Percentiles rank a stretch among this genome's conserved stretches.
phyloP scores from a whole-genome alignment of 148 eudicot species.

The Polygonum aviculare region DNA sequence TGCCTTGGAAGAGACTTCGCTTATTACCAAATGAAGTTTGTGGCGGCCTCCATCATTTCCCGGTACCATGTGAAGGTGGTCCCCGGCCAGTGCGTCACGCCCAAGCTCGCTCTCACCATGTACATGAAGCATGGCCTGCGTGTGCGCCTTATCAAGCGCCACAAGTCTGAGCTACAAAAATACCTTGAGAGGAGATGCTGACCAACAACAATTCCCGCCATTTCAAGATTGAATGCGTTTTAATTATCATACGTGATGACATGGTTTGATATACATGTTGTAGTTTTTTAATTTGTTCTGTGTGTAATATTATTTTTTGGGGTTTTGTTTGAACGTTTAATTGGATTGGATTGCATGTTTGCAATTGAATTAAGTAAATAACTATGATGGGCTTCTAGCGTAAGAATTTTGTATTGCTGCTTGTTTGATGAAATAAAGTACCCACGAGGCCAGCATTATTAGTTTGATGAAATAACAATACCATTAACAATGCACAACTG shows the following conservation, averaged over 20 bases:
- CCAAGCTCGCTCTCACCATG: constrained; percentile 94
- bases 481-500: no score
- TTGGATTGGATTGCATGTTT: no score
- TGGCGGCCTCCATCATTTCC: constrained; percentile 67
- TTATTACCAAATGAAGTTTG: constrained; percentile 94
- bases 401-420: no score
- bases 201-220: no score
- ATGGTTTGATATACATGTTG: background rate
- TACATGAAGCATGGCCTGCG: constrained; percentile 89
- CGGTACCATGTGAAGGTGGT: constrained; percentile 58
- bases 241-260: no score
- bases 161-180: constrained; percentile 21
- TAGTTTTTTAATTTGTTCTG: background rate
- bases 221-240: background rate
- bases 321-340: background rate
- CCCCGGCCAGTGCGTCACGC: constrained; percentile 50
- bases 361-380: no score
- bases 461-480: no score
- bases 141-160: constrained; percentile 52
- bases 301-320: background rate
- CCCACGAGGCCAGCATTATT: no score
- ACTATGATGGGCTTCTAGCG: no score
- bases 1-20: constrained; percentile 96
- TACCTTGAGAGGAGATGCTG: background rate
- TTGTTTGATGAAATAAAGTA: no score